phyloP scores from a whole-genome alignment of 352 stramenopile genomes.

The Globisporangium splendens region DNA sequence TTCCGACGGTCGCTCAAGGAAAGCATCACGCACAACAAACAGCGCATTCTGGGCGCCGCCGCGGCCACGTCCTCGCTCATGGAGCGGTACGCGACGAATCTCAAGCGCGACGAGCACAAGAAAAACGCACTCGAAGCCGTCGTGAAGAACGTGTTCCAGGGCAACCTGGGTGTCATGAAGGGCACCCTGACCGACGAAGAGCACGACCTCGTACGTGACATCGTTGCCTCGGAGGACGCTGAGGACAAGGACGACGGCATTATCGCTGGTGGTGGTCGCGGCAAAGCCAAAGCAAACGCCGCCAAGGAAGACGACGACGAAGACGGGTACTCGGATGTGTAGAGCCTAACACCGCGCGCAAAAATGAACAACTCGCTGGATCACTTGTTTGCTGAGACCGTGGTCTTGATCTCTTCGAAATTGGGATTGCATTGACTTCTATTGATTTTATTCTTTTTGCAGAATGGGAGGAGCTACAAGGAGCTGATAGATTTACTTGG shows the following conservation, averaged over 20 bases:
- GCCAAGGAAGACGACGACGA: conserved; percentile 12
- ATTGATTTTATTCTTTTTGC: not conserved
- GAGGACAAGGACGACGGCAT: conserved; percentile 15
- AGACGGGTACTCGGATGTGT: conserved; percentile 9
- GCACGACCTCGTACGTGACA: conserved; percentile 48
- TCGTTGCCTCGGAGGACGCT: conserved; percentile 31
- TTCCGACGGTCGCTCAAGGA: conserved; percentile 56
- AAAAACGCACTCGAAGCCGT: conserved; percentile 61
- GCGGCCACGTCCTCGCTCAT: conserved; percentile 60
- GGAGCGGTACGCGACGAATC: conserved; percentile 64
- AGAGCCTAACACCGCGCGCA: not conserved
- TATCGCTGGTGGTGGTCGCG: not conserved
- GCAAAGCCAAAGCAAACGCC: conserved; percentile 9
- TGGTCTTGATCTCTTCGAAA: too few relatives aligned
- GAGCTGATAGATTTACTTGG: conserved; percentile 1
- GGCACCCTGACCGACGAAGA: conserved; percentile 67
- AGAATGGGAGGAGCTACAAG: too few relatives aligned
- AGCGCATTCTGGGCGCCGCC: conserved; percentile 44
- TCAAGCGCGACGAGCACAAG: conserved; percentile 72
- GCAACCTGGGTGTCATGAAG: conserved; percentile 52
- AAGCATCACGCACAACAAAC: conserved; percentile 60
- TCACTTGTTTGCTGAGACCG: too few relatives aligned
- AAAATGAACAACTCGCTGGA: not conserved
- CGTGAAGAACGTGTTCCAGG: conserved; percentile 72
- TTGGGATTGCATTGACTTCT: conserved; percentile 5